Evolutionary conservation across 2,329 filamentous ascomycete species (phyloP).

Genomic region (Periconia digitata): DNA sequence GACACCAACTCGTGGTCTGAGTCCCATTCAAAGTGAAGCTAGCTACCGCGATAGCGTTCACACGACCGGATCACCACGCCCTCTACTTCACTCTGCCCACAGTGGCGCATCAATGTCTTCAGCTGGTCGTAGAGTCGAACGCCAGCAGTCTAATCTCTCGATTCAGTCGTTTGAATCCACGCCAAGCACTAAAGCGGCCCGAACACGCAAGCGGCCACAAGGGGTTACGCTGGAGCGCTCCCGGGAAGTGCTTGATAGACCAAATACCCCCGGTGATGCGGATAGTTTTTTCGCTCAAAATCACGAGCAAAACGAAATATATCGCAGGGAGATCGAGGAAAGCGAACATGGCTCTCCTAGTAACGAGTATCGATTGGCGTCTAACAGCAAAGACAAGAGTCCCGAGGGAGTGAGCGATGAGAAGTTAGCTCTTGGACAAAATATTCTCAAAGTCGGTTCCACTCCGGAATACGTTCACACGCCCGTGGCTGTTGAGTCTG

Average conservation of each 20-base stretch:
- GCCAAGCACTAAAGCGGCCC: slow-evolving; percentile 59
- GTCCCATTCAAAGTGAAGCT: slow-evolving; percentile 89
- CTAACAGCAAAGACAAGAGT: slow-evolving; percentile 58
- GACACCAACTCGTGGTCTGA: slow-evolving; percentile 64
- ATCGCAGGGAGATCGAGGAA: slow-evolving; percentile 49
- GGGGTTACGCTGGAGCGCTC: slow-evolving; percentile 56
- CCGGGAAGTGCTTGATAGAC: slow-evolving; percentile 49
- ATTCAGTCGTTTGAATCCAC: slow-evolving; percentile 61
- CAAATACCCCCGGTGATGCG: slow-evolving; percentile 41
- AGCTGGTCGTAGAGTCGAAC: slow-evolving; percentile 58
- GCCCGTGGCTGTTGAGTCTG: slow-evolving; percentile 76
- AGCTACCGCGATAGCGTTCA: slow-evolving; percentile 59
- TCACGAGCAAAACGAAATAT: slow-evolving; percentile 62
- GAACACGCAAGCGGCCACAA: slow-evolving; percentile 55
- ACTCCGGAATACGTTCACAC: slow-evolving; percentile 78
- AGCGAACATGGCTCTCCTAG: slow-evolving; percentile 55
- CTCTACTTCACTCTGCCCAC: slow-evolving; percentile 48
- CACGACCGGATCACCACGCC: slow-evolving; percentile 44
- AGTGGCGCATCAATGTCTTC: slow-evolving; percentile 59
- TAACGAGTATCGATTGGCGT: slow-evolving; percentile 55
- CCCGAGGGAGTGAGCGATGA: slow-evolving; percentile 49
- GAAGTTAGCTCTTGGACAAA: slow-evolving; percentile 62
- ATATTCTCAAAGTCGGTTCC: slow-evolving; percentile 69
- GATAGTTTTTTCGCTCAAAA: slow-evolving; percentile 56
- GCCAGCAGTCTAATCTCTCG: slow-evolving; percentile 58